These are phyloP conservation scores for Magnolia sinica DNA, from an alignment of 164 flowering plant genomes.

Conservation along the genomic window DNA sequence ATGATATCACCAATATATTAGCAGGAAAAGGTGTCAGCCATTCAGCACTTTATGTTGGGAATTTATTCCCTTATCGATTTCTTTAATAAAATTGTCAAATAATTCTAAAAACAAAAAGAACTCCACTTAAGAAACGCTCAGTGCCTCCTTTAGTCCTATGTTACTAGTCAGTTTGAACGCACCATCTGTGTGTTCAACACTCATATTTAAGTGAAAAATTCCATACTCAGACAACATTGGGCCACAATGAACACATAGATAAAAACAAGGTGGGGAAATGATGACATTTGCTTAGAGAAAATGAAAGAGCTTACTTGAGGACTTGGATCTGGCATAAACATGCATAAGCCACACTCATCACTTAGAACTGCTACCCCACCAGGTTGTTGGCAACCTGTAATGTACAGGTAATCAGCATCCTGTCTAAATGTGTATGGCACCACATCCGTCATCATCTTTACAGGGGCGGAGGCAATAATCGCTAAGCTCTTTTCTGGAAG, in stretches of 20 bases:
- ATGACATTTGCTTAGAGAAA: background rate
- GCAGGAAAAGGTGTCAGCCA: no score
- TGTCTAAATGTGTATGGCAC: conserved; percentile 89
- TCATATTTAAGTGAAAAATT: background rate
- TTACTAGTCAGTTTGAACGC: background rate
- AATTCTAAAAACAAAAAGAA: no score
- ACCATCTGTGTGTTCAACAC: no score
- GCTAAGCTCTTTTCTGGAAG: conserved; percentile 83
- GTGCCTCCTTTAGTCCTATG: background rate
- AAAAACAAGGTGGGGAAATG: background rate
- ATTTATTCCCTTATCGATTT: no score
- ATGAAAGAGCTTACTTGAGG: conserved; percentile 42
- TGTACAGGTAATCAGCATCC: conserved; percentile 79
- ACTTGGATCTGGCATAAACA: conserved; percentile 91
- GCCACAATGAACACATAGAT: background rate
- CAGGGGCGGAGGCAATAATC: conserved; percentile 86
- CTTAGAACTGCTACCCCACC: conserved; percentile 90
- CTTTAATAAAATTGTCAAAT: no score
- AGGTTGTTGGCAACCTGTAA: conserved; percentile 97
- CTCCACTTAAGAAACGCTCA: background rate
- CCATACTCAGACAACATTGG: background rate
- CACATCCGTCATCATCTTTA: conserved; percentile 97
- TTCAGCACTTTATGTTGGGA: no score
- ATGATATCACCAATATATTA: no score
- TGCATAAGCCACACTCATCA: conserved; percentile 84